Percentiles rank a stretch among this genome's conserved stretches.
These are phyloP conservation scores for Colletotrichum sp. DNA, from an alignment of 2,329 filamentous ascomycete species.

Conservation along the genomic window DNA sequence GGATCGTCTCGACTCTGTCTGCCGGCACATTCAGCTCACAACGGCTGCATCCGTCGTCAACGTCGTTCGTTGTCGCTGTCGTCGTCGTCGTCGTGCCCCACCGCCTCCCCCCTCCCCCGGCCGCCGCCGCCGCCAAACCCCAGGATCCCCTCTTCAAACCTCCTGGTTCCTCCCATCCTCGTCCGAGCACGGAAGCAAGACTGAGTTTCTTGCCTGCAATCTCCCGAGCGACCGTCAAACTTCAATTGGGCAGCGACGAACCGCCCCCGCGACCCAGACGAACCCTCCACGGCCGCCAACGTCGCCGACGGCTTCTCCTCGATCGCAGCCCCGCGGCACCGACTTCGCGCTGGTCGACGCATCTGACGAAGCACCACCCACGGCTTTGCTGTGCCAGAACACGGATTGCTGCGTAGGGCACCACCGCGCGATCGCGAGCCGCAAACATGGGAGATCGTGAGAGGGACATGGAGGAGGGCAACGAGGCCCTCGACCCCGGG, in stretches of 20 bases:
- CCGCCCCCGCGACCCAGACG: background rate
- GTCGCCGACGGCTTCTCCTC: background rate
- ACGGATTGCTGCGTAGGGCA: background rate
- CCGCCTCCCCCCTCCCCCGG: background rate
- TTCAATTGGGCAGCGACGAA: background rate
- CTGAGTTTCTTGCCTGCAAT: background rate
- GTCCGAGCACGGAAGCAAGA: background rate
- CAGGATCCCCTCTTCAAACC: background rate
- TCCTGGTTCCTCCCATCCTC: background rate
- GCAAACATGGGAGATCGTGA: conserved; percentile 52
- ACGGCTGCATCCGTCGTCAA: background rate
- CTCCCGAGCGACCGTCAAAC: background rate
- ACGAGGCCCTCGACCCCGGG: conserved; percentile 79
- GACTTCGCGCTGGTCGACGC: background rate
- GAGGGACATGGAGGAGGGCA: conserved; percentile 49
- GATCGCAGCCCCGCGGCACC: background rate
- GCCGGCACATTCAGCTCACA: background rate
- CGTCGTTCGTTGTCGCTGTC: background rate
- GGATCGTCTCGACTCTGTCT: background rate
- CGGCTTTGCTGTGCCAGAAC: background rate
- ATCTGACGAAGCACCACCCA: background rate
- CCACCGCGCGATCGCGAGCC: background rate
- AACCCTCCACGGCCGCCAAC: background rate
- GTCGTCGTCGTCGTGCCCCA: background rate
- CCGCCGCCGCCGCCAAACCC: background rate